phyloP scores from a whole-genome alignment of 1,284 basidiomycete genomes.

The Leccinum angustisporum region DNA sequence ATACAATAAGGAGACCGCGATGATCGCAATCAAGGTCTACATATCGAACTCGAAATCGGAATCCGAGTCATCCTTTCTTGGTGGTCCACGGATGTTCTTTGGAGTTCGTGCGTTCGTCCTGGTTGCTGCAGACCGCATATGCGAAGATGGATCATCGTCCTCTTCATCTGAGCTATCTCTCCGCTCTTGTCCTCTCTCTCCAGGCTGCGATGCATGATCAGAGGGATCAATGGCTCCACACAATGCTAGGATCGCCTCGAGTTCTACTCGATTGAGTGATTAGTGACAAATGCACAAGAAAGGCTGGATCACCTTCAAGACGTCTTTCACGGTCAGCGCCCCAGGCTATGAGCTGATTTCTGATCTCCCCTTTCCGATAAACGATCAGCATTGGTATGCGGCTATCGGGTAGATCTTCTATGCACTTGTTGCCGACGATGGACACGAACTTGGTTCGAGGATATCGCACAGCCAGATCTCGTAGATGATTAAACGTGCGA shows the following conservation, averaged over 20 bases:
- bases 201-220: slow-evolving; percentile 35
- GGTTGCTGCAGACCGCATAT: slow-evolving; percentile 54
- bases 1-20: not conserved
- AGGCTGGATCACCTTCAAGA: slow-evolving; percentile 64
- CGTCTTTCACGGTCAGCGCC: slow-evolving; percentile 74
- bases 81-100: slow-evolving; percentile 56
- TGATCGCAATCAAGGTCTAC: slow-evolving; percentile 11
- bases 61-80: slow-evolving; percentile 56
- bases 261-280: slow-evolving; percentile 45
- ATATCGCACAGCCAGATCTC: slow-evolving; percentile 75
- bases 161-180: slow-evolving; percentile 43
- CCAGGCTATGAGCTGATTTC: slow-evolving; percentile 85
- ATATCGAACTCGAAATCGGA: slow-evolving; percentile 47
- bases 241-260: slow-evolving; percentile 65
- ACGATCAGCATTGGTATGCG: slow-evolving; percentile 91
- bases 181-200: slow-evolving; percentile 34
- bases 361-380: slow-evolving; percentile 89
- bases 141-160: slow-evolving; percentile 45
- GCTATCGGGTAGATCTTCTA: slow-evolving; percentile 91
- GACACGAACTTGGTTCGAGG: slow-evolving; percentile 95
- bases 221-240: slow-evolving; percentile 60
- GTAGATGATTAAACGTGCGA: slow-evolving; percentile 71
- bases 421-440: slow-evolving; percentile 94
- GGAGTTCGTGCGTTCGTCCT: slow-evolving; percentile 51
- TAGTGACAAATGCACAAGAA: not conserved